phyloP scores from a whole-genome alignment of 805 yeast species.

The Pichia scutulata region DNA sequence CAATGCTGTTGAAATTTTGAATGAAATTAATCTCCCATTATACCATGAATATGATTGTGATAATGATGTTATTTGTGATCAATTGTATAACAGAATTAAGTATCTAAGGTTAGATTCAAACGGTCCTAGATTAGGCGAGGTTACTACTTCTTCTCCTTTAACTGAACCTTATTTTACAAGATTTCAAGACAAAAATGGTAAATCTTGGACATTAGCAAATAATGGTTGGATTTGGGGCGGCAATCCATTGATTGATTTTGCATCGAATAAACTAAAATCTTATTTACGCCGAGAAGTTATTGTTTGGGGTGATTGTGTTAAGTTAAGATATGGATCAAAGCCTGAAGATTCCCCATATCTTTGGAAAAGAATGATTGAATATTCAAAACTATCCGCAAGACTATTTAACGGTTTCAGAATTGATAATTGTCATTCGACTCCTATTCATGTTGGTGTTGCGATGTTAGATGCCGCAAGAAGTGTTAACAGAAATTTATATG shows the following conservation, averaged over 20 bases:
- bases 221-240: constrained; percentile 99
- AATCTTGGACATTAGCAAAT: constrained; percentile 71
- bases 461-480: constrained; percentile 81
- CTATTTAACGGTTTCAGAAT: constrained; percentile 83
- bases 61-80: constrained; percentile 52
- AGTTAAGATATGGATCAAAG: constrained; percentile 71
- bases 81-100: constrained; percentile 67
- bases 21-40: constrained; percentile 68
- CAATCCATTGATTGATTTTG: constrained; percentile 88
- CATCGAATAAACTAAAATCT: constrained; percentile 68
- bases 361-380: constrained; percentile 83
- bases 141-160: constrained; percentile 51
- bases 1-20: constrained; percentile 48
- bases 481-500: constrained; percentile 78
- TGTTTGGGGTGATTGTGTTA: constrained; percentile 97
- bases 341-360: constrained; percentile 81
- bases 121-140: constrained; percentile 75
- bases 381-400: constrained; percentile 63
- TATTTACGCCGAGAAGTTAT: constrained; percentile 88
- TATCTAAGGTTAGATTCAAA: constrained; percentile 68
- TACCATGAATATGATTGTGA: constrained; percentile 76
- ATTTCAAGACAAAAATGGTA: constrained; percentile 46
- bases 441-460: constrained; percentile 87
- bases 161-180: constrained; percentile 86
- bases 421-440: constrained; percentile 95